phyloP scores from a whole-genome alignment of 306 rosid species.

The Vigna radiata region DNA sequence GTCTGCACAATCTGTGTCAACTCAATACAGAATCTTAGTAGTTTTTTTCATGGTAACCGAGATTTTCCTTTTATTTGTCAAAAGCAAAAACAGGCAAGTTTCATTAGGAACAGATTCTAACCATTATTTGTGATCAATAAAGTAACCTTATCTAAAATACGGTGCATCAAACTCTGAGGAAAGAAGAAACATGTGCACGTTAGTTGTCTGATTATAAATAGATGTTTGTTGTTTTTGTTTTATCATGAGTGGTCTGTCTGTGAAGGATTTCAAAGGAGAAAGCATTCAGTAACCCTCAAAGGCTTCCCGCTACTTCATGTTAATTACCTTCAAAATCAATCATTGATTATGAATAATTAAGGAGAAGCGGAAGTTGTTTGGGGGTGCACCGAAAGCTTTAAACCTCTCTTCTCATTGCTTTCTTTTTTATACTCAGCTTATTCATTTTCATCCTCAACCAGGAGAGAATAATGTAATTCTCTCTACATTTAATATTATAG shows the following conservation, averaged over 20 bases:
- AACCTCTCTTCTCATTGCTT: neutral
- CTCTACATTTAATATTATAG: too few relatives aligned
- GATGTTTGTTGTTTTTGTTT: neutral
- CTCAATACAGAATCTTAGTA: neutral
- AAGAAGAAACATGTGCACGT: neutral
- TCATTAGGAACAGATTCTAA: conserved; percentile 33
- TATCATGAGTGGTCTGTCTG: neutral
- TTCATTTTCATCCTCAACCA: neutral
- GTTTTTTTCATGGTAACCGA: neutral
- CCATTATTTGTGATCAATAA: conserved; percentile 1
- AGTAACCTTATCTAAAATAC: conserved; percentile 37
- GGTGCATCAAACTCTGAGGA: conserved; percentile 28
- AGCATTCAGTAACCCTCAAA: conserved; percentile 44
- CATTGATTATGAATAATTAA: neutral
- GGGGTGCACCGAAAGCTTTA: neutral
- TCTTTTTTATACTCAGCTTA: neutral
- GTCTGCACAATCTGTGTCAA: neutral
- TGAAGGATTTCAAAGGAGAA: conserved; percentile 21
- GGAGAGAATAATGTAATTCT: too few relatives aligned
- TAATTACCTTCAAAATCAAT: neutral
- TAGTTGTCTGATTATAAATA: conserved; percentile 33
- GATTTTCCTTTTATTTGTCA: too few relatives aligned
- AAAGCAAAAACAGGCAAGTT: conserved; percentile 3
- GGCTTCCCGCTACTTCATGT: conserved; percentile 24
- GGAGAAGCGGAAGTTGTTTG: neutral